A percentile compares a stretch with the other conserved stretches of the same genome.
Conservation (phyloP, 768 basidiomycete species). For the Kwoniella sp. region DNA sequence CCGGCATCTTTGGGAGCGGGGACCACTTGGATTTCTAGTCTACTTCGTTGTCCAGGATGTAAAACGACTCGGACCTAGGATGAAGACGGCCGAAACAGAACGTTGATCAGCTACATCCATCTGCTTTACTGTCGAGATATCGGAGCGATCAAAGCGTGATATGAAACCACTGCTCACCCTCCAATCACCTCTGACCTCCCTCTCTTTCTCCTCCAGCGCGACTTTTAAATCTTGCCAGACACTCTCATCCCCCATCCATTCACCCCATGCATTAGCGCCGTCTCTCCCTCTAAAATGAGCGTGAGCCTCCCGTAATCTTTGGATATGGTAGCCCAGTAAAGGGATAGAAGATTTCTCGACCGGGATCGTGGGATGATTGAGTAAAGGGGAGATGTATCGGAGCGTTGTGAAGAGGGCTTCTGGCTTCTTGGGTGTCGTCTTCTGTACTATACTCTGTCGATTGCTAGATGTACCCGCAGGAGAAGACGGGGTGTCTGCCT, state of each 20-base stretch:
- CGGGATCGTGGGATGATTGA: not conserved
- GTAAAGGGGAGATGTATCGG: conserved; percentile 34
- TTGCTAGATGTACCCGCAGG: too few relatives aligned
- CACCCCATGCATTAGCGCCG: conserved; percentile 32
- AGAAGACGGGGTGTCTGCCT: not conserved
- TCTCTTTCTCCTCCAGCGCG: conserved; percentile 23
- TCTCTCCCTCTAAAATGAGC: conserved; percentile 25
- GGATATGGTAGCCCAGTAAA: conserved; percentile 34
- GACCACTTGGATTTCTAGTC: conserved; percentile 31
- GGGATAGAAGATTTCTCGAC: conserved; percentile 27
- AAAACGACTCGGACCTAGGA: conserved; percentile 37
- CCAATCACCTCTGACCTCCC: conserved; percentile 32
- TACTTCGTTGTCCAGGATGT: conserved; percentile 21
- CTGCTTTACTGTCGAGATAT: too few relatives aligned
- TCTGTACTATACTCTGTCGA: too few relatives aligned
- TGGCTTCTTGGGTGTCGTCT: not conserved
- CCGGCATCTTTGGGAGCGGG: conserved; percentile 33
- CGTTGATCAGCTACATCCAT: conserved; percentile 13
- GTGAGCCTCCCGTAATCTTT: conserved; percentile 36
- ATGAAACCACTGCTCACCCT: conserved; percentile 27
- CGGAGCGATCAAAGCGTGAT: not conserved
- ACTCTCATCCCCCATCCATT: conserved; percentile 35
- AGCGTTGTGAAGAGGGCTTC: conserved; percentile 42
- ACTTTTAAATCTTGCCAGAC: conserved; percentile 29
- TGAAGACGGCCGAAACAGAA: conserved; percentile 25